A percentile compares a stretch with the other conserved stretches of the same genome.
phyloP scores from a whole-genome alignment of 805 yeast species.

The Candida dajiaensis region DNA sequence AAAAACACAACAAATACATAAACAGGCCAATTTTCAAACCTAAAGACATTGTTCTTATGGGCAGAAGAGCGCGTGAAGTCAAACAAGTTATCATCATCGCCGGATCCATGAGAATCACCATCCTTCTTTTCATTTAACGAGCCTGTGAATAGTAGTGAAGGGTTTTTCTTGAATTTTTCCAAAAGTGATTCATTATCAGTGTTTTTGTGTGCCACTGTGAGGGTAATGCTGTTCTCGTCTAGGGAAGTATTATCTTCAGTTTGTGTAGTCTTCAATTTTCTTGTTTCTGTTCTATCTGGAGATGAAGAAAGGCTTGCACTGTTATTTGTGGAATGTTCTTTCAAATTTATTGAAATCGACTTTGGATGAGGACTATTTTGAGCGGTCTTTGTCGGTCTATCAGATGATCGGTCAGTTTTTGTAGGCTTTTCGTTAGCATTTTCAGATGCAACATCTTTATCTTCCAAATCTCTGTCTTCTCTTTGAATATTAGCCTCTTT shows the following conservation, averaged over 20 bases:
- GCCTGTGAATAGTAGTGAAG: constrained; percentile 3
- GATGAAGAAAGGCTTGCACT: not conserved
- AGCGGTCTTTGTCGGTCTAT: not conserved
- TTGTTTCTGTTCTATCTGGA: not conserved
- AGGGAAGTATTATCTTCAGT: not conserved
- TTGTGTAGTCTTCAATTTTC: not conserved
- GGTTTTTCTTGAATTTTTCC: constrained; percentile 7
- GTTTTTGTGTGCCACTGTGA: not conserved
- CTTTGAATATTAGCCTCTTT: not conserved
- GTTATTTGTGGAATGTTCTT: not conserved
- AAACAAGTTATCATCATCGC: not conserved
- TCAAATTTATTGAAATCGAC: not conserved
- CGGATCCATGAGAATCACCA: not conserved
- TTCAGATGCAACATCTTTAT: not conserved
- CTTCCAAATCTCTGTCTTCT: not conserved
- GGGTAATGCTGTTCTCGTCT: not conserved
- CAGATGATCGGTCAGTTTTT: not conserved
- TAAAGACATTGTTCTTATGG: not conserved
- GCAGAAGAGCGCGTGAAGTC: constrained; percentile 6
- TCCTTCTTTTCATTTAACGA: not conserved
- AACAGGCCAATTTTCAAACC: not conserved
- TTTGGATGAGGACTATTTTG: not conserved
- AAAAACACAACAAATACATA: not conserved
- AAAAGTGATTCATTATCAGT: not conserved
- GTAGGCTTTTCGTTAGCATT: not conserved